Evolutionary conservation across 2,329 filamentous ascomycete species (phyloP), one percentile per base, ranked within the genome.

Genomic region (Gaeumannomyces tritici): DNA sequence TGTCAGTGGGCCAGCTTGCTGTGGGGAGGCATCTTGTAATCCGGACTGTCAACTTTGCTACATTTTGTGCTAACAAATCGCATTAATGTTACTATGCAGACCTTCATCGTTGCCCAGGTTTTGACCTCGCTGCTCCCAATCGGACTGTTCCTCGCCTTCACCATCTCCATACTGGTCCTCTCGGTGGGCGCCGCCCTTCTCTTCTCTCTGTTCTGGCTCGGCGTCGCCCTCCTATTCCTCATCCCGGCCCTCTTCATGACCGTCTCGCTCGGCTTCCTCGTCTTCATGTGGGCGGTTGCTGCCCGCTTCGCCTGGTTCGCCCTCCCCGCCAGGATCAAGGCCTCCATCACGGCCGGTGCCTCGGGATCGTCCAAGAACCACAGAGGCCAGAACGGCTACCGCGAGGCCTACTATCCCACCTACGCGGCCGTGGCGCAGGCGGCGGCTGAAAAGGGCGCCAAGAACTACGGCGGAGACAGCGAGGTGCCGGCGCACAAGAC

Each of bases 141-240:
- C 63, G 73, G 86, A 55, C 75, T 92, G 65, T 93, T 95, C 77
- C 66, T 81, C 62, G 76, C 83, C 67, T 91, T 93, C 77, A 79
- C 82, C 62, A 67, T 87, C 55, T 84, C 83, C 54, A 83, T 87
- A 64, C 74, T 87, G 65, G 72, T 86, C 65, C 82, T 91, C 71
- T 83, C 87, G 21, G 70, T 89, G 55, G 74, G 86, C 55, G 79
- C 80, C 33, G 87, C 86, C 15, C 69, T 90, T 54, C 69, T 86
- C 62, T 90, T 90, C 76, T 82, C 83, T 1, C 79, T 89, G 59
- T 86, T 89, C 76, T 88, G 85, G 78, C 77, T 62, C 2, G 61
- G 56, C 27, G 61, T 62, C 28, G 61, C 61, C 21, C 26, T 62
- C 27, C 42, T 62, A 27, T 58, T 62, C 29, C 47, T 62, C 33